phyloP scores from a whole-genome alignment of 129 eudicot species.

The Chrysanthemum lavandulifolium region DNA sequence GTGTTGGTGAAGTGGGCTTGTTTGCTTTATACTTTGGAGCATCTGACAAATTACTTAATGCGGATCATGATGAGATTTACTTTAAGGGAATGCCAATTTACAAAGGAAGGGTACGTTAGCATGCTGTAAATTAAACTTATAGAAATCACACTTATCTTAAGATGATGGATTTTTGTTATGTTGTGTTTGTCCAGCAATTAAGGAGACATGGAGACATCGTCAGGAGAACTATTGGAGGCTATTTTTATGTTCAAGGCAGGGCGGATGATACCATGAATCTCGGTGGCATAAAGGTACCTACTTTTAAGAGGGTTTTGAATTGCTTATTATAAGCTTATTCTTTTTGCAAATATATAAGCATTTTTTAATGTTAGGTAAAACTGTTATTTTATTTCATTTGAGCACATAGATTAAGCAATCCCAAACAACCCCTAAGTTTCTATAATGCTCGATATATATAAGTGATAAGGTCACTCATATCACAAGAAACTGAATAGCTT shows the following conservation, averaged over 20 bases:
- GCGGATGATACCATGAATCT: constrained; percentile 99
- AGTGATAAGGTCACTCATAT: not conserved
- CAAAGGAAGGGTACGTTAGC: constrained; percentile 93
- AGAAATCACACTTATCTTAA: not conserved
- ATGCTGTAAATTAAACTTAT: too few species aligned
- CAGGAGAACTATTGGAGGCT: constrained; percentile 76
- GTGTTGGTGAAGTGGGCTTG: constrained; percentile 91
- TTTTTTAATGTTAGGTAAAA: too few species aligned
- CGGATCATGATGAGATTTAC: constrained; percentile 85
- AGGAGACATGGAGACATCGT: constrained; percentile 93
- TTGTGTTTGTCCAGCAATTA: constrained; percentile 46
- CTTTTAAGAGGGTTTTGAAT: not conserved
- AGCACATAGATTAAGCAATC: not conserved
- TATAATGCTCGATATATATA: not conserved
- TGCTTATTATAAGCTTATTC: too few species aligned
- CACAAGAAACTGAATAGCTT: constrained; percentile 9
- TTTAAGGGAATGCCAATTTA: constrained; percentile 93
- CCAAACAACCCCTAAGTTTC: not conserved
- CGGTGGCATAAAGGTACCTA: constrained; percentile 91
- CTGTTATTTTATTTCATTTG: too few species aligned
- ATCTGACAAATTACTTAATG: constrained; percentile 75
- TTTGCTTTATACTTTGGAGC: constrained; percentile 79
- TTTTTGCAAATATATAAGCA: too few species aligned
- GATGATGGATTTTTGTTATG: not conserved
- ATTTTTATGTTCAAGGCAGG: constrained; percentile 72